Evolutionary conservation across 1,284 basidiomycete species (phyloP).

Genomic region (Cryptococcus sp.): DNA sequence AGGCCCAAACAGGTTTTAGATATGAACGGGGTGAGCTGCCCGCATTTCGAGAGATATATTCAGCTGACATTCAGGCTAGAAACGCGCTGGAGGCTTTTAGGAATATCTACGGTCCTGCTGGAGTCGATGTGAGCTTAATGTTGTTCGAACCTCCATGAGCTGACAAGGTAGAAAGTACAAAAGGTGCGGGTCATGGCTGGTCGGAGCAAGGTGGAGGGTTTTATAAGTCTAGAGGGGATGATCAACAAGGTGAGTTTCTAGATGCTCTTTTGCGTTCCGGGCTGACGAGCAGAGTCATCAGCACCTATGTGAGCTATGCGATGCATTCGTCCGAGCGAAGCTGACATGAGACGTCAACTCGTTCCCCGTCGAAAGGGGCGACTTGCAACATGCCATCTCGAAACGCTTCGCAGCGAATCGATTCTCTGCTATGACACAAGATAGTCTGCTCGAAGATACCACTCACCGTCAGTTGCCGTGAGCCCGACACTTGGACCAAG

Average conservation of each 20-base stretch:
- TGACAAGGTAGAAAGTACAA: constrained; percentile 51
- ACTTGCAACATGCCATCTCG: constrained; percentile 66
- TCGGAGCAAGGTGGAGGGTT: constrained; percentile 62
- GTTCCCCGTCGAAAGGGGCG: constrained; percentile 63
- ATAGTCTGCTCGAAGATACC: constrained; percentile 3
- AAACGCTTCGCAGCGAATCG: constrained; percentile 51
- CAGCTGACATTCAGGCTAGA: constrained; percentile 7
- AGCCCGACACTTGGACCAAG: background rate
- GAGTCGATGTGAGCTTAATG: constrained; percentile 22
- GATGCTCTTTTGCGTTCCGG: background rate
- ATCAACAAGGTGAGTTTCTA: constrained; percentile 61
- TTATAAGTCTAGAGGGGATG: constrained; percentile 70
- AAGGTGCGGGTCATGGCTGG: constrained; percentile 55
- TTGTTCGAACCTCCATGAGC: background rate
- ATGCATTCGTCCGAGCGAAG: no score
- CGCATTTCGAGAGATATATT: background rate
- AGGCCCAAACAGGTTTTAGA: constrained; percentile 21
- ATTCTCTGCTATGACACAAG: constrained; percentile 20
- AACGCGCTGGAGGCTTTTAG: constrained; percentile 24
- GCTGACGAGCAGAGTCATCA: constrained; percentile 60
- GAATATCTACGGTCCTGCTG: constrained; percentile 26
- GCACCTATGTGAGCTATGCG: constrained; percentile 65
- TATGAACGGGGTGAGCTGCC: constrained; percentile 51
- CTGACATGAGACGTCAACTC: constrained; percentile 69
- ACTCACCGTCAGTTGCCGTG: background rate